Conservation (phyloP, 2,329 filamentous ascomycete species). For the Stachybotrys chartarum region DNA sequence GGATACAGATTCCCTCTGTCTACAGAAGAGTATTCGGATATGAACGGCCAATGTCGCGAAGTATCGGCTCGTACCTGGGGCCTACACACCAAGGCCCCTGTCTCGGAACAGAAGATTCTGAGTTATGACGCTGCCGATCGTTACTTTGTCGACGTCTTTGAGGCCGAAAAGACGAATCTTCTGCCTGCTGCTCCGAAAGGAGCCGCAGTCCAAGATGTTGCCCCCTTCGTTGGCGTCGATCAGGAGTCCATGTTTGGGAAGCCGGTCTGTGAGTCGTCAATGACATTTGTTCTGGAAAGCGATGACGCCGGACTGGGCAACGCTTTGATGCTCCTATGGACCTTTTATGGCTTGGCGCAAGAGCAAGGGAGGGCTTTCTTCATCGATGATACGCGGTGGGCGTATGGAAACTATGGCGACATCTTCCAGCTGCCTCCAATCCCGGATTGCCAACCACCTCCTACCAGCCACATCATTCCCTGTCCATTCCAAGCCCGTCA, state of each 20-base stretch:
- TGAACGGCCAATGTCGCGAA: conserved; percentile 61
- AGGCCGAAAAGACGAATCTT: conserved; percentile 60
- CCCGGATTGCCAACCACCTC: conserved; percentile 62
- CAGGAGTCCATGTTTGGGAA: conserved; percentile 35
- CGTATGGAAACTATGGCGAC: conserved; percentile 66
- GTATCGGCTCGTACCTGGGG: conserved; percentile 52
- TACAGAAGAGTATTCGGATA: conserved; percentile 58
- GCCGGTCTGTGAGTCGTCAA: conserved; percentile 58
- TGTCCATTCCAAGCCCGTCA: conserved; percentile 73
- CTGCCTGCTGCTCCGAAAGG: conserved; percentile 38
- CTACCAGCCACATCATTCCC: conserved; percentile 68
- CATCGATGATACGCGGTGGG: conserved; percentile 77
- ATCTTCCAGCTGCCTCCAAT: conserved; percentile 64
- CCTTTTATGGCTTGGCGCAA: conserved; percentile 71
- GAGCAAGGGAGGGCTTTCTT: conserved; percentile 73
- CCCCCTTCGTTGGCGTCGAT: conserved; percentile 41
- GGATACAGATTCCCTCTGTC: conserved; percentile 59
- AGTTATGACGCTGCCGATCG: conserved; percentile 56
- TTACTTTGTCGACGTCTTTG: conserved; percentile 67
- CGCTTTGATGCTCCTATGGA: conserved; percentile 74
- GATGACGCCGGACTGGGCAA: conserved; percentile 70
- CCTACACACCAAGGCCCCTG: conserved; percentile 26
- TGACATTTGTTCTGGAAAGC: conserved; percentile 72
- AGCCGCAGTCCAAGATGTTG: conserved; percentile 29
- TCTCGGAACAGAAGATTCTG: conserved; percentile 36